These are phyloP conservation scores for Odontarrhena argentea DNA, from an alignment of 345 rosid genomes.

Conservation along the genomic window DNA sequence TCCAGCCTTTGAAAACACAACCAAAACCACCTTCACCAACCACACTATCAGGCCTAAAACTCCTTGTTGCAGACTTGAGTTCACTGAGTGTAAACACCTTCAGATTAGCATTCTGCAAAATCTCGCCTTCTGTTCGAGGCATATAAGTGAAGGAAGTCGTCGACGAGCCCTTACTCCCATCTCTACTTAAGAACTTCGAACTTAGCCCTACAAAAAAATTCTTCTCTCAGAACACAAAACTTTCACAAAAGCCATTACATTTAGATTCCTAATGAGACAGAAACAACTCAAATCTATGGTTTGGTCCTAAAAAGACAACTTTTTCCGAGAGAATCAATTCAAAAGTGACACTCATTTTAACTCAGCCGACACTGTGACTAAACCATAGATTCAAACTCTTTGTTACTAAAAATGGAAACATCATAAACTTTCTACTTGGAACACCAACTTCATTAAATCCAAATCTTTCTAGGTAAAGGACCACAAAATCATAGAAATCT, in stretches of 20 bases:
- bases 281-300: conserved; percentile 1
- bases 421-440: not conserved
- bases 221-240: conserved; percentile 8
- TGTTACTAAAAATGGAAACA: conserved; percentile 32
- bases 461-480: conserved; percentile 14
- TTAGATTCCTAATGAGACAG: not conserved
- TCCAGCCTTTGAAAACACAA: conserved; percentile 96
- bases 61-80: conserved; percentile 73
- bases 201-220: conserved; percentile 53
- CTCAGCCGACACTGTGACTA: conserved; percentile 26
- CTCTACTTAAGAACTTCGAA: conserved; percentile 59
- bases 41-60: conserved; percentile 87
- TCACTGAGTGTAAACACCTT: conserved; percentile 70
- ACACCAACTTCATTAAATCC: conserved; percentile 5
- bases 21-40: conserved; percentile 98
- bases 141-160: conserved; percentile 60
- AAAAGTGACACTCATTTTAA: conserved; percentile 10
- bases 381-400: conserved; percentile 11
- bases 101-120: conserved; percentile 70
- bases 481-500: conserved; percentile 2
- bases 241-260: conserved; percentile 15
- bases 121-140: conserved; percentile 90
- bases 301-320: conserved; percentile 11
- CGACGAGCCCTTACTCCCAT: conserved; percentile 62
- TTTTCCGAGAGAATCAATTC: not conserved